Base-by-base conservation (phyloP, 345 rosid species). In the Brassica incana region DNA sequence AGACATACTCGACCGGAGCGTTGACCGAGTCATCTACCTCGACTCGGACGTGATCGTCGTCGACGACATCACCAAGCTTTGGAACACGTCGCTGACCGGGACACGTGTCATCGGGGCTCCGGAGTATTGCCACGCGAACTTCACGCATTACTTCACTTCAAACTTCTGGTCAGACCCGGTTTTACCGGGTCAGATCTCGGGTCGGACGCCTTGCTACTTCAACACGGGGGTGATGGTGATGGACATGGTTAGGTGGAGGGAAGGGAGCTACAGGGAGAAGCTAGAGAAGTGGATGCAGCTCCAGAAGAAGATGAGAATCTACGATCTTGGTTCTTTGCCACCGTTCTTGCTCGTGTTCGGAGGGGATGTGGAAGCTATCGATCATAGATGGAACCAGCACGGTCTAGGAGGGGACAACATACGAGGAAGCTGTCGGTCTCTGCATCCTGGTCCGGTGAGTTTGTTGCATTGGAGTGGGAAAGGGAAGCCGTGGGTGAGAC, bases 221-320 rank as follows among this genome's bases (percentile, higher is more conserved):
- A 95, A 95, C 83, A 95, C 99, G 0, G 99, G 99, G n/a, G 99
- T 93, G 58, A 93, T 95, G 99, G 97, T 95, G 70, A 95, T 93
- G 91, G 99, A 95, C 77, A 79, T 95, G 87, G 85, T 75, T 43
- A 83, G 84, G 52, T 95, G 99, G 99, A 88, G 98, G 60, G 87
- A 81, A 48, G 97, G 99, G 11, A 84, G 86, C 18, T 93, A 86
- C 87, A 80, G 93, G 77, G 84, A 61, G 74, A 85, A 87, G 83
- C 80, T 95, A 0, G 99, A 93, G 79, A 73, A 80, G 6, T 95
- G 99, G 99, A 95, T 95, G 99, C 89, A 87, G 73, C 35, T 90
- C 5, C 99, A 95, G 86, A 88, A 83, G 82, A 85, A 82, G 25
- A 76, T 71, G 68, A 84, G 99, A 80, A 95, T 95, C 67, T 95